phyloP scores from a whole-genome alignment of 345 rosid species.

The Melaleuca alternifolia region DNA sequence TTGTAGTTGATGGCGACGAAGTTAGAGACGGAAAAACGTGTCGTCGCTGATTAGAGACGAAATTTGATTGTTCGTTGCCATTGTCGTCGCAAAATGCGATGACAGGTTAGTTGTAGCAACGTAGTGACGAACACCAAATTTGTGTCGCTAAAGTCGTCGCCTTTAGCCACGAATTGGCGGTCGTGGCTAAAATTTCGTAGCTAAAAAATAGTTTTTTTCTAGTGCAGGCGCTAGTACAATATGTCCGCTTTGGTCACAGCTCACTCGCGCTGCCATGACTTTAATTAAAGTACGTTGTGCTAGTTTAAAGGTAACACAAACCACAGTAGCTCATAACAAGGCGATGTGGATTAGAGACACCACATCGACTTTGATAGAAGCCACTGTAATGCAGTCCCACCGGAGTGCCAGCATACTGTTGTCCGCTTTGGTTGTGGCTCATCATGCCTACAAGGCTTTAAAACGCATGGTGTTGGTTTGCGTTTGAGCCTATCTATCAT shows the following conservation, averaged over 20 bases:
- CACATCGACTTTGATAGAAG: too few relatives aligned
- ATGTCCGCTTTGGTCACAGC: background rate
- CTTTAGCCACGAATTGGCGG: too few relatives aligned
- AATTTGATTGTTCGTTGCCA: too few relatives aligned
- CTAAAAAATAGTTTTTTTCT: too few relatives aligned
- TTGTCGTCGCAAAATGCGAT: too few relatives aligned
- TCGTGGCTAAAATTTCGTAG: too few relatives aligned
- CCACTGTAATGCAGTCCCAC: background rate
- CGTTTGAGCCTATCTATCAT: background rate
- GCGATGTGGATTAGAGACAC: background rate
- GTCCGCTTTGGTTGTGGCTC: background rate
- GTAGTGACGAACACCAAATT: too few relatives aligned
- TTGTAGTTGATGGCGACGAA: too few relatives aligned
- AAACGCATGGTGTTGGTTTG: background rate
- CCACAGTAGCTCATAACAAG: background rate
- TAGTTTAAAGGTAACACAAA: background rate
- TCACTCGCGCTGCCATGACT: background rate
- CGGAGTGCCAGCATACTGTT: background rate
- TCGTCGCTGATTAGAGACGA: too few relatives aligned
- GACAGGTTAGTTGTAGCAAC: too few relatives aligned
- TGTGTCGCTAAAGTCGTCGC: too few relatives aligned
- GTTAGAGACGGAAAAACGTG: too few relatives aligned
- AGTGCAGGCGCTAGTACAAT: background rate
- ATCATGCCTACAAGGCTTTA: background rate
- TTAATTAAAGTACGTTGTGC: background rate